phyloP scores from a whole-genome alignment of 495 filamentous ascomycete genomes.

The Annulohypoxylon stygium region DNA sequence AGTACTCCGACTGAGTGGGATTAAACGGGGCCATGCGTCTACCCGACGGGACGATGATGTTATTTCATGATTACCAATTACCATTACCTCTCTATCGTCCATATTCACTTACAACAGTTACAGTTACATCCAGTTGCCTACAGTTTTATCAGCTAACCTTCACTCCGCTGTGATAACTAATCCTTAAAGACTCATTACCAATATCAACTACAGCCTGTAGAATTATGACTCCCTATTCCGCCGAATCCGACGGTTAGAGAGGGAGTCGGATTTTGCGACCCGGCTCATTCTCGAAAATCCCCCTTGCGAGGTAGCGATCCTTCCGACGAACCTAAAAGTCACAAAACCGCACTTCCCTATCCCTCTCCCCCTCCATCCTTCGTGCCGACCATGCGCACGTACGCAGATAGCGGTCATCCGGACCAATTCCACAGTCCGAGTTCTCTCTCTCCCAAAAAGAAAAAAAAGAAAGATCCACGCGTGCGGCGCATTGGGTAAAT shows the following conservation, averaged over 20 bases:
- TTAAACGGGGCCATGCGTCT: not conserved
- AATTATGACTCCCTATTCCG: not conserved
- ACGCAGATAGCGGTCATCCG: not conserved
- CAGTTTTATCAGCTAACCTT: not conserved
- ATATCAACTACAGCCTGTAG: not conserved
- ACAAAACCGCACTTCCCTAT: not conserved
- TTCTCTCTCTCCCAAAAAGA: not conserved
- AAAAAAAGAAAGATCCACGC: not conserved
- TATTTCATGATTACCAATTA: not conserved
- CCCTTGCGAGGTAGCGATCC: conserved; percentile 11
- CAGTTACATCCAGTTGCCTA: not conserved
- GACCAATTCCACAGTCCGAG: conserved; percentile 6
- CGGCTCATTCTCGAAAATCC: conserved; percentile 4
- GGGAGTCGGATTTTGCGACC: not conserved
- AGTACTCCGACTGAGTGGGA: not conserved
- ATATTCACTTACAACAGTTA: too few relatives aligned
- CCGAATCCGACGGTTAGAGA: not conserved
- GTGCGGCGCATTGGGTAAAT: conserved; percentile 11
- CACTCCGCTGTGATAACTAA: not conserved
- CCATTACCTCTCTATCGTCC: too few relatives aligned
- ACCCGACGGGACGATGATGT: not conserved
- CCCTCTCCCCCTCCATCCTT: not conserved
- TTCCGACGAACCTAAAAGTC: conserved; percentile 6
- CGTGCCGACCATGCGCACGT: not conserved
- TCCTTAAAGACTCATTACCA: not conserved